Base-by-base conservation (phyloP, 768 basidiomycete species). In the Tricholomella constricta region DNA sequence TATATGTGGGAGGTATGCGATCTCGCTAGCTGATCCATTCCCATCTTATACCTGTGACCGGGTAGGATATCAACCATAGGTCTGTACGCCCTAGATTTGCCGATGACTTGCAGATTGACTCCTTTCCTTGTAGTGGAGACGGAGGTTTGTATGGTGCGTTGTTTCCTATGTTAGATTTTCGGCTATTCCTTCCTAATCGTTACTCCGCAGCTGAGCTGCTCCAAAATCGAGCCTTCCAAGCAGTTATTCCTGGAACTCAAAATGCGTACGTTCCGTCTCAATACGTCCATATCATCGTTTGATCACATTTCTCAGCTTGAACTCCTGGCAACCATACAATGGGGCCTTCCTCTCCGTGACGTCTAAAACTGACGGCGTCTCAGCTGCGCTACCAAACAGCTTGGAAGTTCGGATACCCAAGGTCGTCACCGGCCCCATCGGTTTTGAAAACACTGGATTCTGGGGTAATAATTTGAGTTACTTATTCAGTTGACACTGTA, bases 211-310 rank as follows among this genome's bases (percentile, higher is more conserved):
- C 58, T 38, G 69, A 69, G 57, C 58, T 83, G 20, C 66, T 84
- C 4, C 81, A 80, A 59, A 85, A 85, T 59, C 71, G 83, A 17
- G 82, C 84, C 2, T 83, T 84, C 62, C 84, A 85, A 61, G 74
- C 73, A 43, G 80, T 84, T 25, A 71, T 76, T 20, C 78, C 82
- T 12, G 72, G 74, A 44, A 79, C 78, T 1, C 51, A 68, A 10
- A 72, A 66, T 25, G 78, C 82, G 49, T 66, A 47, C 15, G 50
- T 37, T 9, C 34, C 15, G 20, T 35, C 17, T 23, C 2, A 29
- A 23, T 31, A 31, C 6, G n/a, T 17, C 15, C 34, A 8, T 25
- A 20, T 20, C 12, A 29, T 19, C 41, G 10, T 45, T n/a, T 36
- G 23, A 47, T n/a, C 37, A 1, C 23, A 3, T 38, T 38, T 49